Evolutionary conservation across 805 yeast species (phyloP), one percentile per base, ranked within the genome.

Genomic region (Wickerhamiella domercqiae): DNA sequence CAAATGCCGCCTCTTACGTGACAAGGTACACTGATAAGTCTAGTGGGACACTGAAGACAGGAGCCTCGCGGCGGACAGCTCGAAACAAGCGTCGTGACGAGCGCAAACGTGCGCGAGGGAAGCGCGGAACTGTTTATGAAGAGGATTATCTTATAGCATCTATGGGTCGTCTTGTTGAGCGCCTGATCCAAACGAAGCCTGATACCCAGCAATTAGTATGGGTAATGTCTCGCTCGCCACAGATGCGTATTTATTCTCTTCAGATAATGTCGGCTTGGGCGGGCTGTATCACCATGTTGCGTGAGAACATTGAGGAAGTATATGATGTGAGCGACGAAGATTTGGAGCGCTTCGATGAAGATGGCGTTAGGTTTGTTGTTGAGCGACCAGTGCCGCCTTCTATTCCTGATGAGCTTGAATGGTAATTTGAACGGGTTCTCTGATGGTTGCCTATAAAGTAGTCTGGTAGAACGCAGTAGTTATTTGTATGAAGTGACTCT

Each of bases 11-110:
- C 28, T 84, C 97, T 0, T 82, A 86, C 56, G 81, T 83, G 62
- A 90, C 99, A 1, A 70, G 94, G 54, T 90, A 90, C 57, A 90
- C 98, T 0, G 98, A 97, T 45, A 86, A 87, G 59, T 86, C 97
- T 1, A 67, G 78, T 1, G 94, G 94, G 18, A 90, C 98, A 2
- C 97, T 97, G 3, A 79, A 80, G 53, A 90, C 98, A 0, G 96
- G 97, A 21, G 96, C 90, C 2, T 77, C 95, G 0, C 71, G 99
- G 57, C 71, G 78, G 52, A 86, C 98, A 0, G 71, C 93, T 5
- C 90, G 90, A 61, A 90, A 90, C 58, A 73, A 76, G 47, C 80
- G 94, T 56, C 73, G 98, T 47, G 96, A 87, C 59, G 98, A 87
- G 54, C 73, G 98, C 51, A 90, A 90, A 62, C 71, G 75, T 42